phyloP scores from a whole-genome alignment of 2,329 filamentous ascomycete genomes.

The Didymellaceae sp. region DNA sequence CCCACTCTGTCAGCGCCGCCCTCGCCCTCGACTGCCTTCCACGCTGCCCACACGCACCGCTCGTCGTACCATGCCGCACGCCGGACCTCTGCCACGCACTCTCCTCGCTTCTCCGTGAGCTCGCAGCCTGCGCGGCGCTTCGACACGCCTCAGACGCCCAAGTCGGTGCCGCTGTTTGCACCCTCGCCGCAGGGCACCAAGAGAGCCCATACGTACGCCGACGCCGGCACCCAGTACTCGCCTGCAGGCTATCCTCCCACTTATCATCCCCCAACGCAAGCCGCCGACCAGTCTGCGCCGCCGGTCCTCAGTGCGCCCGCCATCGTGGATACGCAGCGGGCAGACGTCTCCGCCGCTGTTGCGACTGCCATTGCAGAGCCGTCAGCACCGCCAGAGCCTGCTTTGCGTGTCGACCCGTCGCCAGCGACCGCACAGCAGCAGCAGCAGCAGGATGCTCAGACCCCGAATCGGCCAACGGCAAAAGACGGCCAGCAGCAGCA shows the following conservation, averaged over 20 bases:
- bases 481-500: conserved; percentile 20
- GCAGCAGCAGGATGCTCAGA: conserved; percentile 16
- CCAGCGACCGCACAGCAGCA: conserved; percentile 28
- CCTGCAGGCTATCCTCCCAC: conserved; percentile 57
- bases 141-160: conserved; percentile 35
- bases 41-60: conserved; percentile 24
- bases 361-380: conserved; percentile 43
- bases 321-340: conserved; percentile 25
- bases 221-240: conserved; percentile 63
- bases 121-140: conserved; percentile 34
- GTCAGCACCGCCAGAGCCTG: conserved; percentile 34
- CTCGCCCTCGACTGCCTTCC: conserved; percentile 46
- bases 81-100: conserved; percentile 40
- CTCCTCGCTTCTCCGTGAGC: conserved; percentile 44
- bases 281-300: conserved; percentile 10
- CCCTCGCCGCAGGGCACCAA: conserved; percentile 38
- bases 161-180: conserved; percentile 35
- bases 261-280: conserved; percentile 32
- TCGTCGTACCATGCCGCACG: conserved; percentile 21
- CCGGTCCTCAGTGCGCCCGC: conserved; percentile 22
- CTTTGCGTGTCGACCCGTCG: conserved; percentile 44
- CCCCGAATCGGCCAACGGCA: conserved; percentile 19
- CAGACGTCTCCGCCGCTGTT: conserved; percentile 42
- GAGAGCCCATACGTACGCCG: conserved; percentile 54
- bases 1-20: conserved; percentile 47